These are phyloP conservation scores for Plasmodium berghei DNA, from an alignment of 169 alveolate genomes.

Conservation along the genomic window DNA sequence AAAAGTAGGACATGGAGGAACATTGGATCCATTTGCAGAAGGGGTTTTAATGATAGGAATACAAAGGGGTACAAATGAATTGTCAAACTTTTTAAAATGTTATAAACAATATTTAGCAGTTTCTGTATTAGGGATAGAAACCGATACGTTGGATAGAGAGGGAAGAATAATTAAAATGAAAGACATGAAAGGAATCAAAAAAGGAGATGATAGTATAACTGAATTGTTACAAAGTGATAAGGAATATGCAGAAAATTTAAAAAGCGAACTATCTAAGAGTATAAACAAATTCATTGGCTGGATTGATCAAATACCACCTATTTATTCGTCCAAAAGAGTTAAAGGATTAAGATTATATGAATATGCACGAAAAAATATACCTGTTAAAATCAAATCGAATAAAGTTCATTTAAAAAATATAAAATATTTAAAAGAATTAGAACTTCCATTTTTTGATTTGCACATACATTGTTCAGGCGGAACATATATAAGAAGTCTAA, in stretches of 20 bases:
- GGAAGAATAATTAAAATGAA: conserved; percentile 55
- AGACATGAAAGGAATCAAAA: neutral
- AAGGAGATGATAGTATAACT: neutral
- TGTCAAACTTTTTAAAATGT: conserved; percentile 79
- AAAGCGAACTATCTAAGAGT: neutral
- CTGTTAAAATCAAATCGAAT: conserved; percentile 66
- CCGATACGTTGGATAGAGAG: conserved; percentile 81
- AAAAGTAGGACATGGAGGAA: conserved; percentile 88
- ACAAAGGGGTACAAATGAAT: conserved; percentile 80
- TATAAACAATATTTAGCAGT: conserved; percentile 79
- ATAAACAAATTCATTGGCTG: conserved; percentile 22
- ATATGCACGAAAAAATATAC: conserved; percentile 78
- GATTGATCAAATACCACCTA: conserved; percentile 10
- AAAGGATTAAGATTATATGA: conserved; percentile 78
- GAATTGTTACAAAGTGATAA: neutral
- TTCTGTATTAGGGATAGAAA: conserved; percentile 81
- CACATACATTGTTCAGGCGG: conserved; percentile 83
- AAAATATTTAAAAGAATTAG: neutral
- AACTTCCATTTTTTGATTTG: conserved; percentile 81
- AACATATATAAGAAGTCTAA: conserved; percentile 83
- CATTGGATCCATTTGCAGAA: conserved; percentile 84
- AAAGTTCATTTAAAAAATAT: conserved; percentile 23
- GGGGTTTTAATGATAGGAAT: conserved; percentile 85
- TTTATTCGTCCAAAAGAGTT: conserved; percentile 78
- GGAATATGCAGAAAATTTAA: neutral